Evolutionary conservation across 768 basidiomycete species (phyloP).

Genomic region (Trametes sanguinea): DNA sequence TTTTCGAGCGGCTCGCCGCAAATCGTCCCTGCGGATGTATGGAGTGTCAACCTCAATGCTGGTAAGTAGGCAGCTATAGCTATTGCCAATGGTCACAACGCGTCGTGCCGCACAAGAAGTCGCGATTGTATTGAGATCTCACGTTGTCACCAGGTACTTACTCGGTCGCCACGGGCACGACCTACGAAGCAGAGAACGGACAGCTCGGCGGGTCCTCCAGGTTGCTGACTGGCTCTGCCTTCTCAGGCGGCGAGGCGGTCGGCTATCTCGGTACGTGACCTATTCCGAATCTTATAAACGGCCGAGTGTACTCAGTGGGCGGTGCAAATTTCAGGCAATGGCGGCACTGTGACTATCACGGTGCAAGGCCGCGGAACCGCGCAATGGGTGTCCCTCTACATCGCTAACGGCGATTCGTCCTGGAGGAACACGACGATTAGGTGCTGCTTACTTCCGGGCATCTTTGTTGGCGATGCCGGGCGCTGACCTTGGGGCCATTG

Average conservation of each 20-base stretch:
- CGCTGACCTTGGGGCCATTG: not conserved
- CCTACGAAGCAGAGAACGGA: conserved; percentile 59
- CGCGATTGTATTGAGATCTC: not conserved
- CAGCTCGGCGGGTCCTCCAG: conserved; percentile 49
- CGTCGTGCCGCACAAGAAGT: no score
- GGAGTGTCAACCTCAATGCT: conserved; percentile 51
- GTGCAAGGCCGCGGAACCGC: conserved; percentile 53
- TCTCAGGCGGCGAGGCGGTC: conserved; percentile 54
- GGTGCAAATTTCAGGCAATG: conserved; percentile 43
- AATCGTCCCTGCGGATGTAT: conserved; percentile 57
- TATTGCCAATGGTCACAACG: no score
- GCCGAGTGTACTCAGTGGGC: not conserved
- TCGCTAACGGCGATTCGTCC: conserved; percentile 59
- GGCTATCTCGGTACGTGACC: conserved; percentile 52
- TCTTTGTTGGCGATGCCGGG: not conserved
- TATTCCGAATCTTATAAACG: not conserved
- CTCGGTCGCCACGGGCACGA: conserved; percentile 49
- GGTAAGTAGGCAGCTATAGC: conserved; percentile 29
- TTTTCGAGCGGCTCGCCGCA: conserved; percentile 58
- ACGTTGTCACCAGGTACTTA: conserved; percentile 42
- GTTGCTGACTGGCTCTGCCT: conserved; percentile 43
- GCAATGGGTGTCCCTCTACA: conserved; percentile 65
- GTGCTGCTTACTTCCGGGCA: conserved; percentile 27
- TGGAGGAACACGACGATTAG: conserved; percentile 64
- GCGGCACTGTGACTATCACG: conserved; percentile 57